Evolutionary conservation across 2,329 filamentous ascomycete species (phyloP), one percentile per base, ranked within the genome.

Genomic region (Bipolaris oryzae): DNA sequence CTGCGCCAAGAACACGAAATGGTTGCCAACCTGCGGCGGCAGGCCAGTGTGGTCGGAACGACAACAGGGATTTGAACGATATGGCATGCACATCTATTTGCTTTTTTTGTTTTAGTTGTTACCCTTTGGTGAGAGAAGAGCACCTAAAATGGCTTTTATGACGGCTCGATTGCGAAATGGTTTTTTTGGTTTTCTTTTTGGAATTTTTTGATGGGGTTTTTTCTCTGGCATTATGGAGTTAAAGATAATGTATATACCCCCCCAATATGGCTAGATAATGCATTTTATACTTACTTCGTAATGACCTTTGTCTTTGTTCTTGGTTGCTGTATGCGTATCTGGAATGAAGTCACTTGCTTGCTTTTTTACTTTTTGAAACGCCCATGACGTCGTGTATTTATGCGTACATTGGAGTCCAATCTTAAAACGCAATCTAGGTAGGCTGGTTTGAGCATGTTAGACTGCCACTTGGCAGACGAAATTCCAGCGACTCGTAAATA

Each of bases 1-100:
- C 52, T 77, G 50, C 61, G 56, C 28, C 55, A 45, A 35, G 73
- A 77, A 62, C 75, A 76, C 55, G 61, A 67, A 18, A 38, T 55
- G 13, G 61, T 63, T 39, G 51, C 47, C 2, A 61, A 20, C n/a
- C 13, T 61, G 41, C 47, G 57, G 21, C 16, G 43, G 11, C 42
- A 56, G 4, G 37, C 21, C 5, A 18, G 11, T 18, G 2, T 21
- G 21, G 21, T 7, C 7, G 25, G 16, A 5, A 34, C 15, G 16
- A 34, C 15, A 9, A 34, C 15, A 9, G 23, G 16, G 16, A 16
- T 31, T 7, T 33, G 20, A 21, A 21, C 11, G 28, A 31, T 31
- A 13, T 31, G 28, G 3, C 21, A 21, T 5, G 5, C 5, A 3
- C 10, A 31, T 7, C 5, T 11, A 11, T 31, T 25, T 9, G 7